Evolutionary conservation across 768 basidiomycete genomes (phyloP).

Genomic region (Hericium erinaceus): DNA sequence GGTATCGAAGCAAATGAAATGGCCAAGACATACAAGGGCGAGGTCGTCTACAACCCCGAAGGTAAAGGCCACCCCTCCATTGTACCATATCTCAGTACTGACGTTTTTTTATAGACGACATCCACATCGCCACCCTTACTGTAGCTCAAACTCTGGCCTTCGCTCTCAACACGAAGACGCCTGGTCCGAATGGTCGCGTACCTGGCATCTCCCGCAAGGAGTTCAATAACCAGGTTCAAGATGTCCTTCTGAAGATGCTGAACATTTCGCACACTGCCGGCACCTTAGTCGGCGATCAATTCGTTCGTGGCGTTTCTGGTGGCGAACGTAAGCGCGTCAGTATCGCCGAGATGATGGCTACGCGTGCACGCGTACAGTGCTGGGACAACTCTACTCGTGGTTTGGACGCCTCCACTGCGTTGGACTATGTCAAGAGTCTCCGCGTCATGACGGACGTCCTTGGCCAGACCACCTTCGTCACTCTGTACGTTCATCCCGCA

Average conservation of each 20-base stretch:
- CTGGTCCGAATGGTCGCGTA: slow-evolving; percentile 65
- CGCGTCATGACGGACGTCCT: slow-evolving; percentile 80
- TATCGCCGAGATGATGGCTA: slow-evolving; percentile 83
- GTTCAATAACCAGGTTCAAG: slow-evolving; percentile 46
- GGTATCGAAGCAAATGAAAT: slow-evolving; percentile 73
- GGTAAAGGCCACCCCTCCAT: slow-evolving; percentile 26
- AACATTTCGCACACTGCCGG: slow-evolving; percentile 72
- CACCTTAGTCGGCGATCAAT: slow-evolving; percentile 82
- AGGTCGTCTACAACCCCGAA: slow-evolving; percentile 73
- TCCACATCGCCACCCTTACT: slow-evolving; percentile 75
- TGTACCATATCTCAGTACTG: slow-evolving; percentile 16
- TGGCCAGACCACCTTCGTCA: slow-evolving; percentile 71
- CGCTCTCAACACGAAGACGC: slow-evolving; percentile 64
- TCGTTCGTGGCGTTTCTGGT: slow-evolving; percentile 73
- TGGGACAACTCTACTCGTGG: slow-evolving; percentile 84
- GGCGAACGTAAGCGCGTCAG: slow-evolving; percentile 76
- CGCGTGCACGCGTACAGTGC: slow-evolving; percentile 68
- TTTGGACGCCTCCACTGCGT: slow-evolving; percentile 77
- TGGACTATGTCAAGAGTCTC: slow-evolving; percentile 76
- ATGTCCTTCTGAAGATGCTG: slow-evolving; percentile 65
- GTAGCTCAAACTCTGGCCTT: slow-evolving; percentile 71
- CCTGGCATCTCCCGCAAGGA: slow-evolving; percentile 53
- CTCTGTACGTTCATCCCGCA: slow-evolving; percentile 37
- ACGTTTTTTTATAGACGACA: slow-evolving; percentile 45
- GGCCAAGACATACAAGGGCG: slow-evolving; percentile 67